Evolutionary conservation across 169 alveolate species (phyloP).

Genomic region (Plasmodium vivax): DNA sequence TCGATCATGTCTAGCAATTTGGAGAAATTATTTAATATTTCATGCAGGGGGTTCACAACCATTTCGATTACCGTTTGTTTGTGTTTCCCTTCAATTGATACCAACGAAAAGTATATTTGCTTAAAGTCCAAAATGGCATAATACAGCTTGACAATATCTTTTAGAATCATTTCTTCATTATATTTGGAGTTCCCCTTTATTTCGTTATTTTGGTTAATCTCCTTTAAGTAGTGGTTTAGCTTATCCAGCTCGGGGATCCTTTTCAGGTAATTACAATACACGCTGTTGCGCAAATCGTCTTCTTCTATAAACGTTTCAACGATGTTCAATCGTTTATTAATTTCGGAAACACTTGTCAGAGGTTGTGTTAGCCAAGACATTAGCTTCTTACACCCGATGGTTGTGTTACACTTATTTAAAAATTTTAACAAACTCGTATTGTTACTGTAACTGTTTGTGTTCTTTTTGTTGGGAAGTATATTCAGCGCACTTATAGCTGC

Average conservation of each 20-base stretch:
- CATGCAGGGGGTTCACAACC: constrained; percentile 85
- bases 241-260: constrained; percentile 89
- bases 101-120: constrained; percentile 72
- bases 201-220: constrained; percentile 75
- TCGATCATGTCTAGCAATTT: constrained; percentile 92
- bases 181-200: constrained; percentile 41
- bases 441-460: constrained; percentile 41
- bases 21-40: constrained; percentile 84
- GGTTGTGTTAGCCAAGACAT: constrained; percentile 97
- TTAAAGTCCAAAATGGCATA: constrained; percentile 78
- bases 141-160: constrained; percentile 76
- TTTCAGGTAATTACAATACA: constrained; percentile 83
- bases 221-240: constrained; percentile 78
- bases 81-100: constrained; percentile 79
- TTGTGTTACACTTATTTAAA: constrained; percentile 93
- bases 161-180: constrained; percentile 75
- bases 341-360: constrained; percentile 89
- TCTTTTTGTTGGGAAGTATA: constrained; percentile 78
- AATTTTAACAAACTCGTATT: constrained; percentile 85
- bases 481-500: constrained; percentile 84
- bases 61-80: constrained; percentile 75
- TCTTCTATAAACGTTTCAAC: constrained; percentile 92
- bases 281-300: constrained; percentile 78
- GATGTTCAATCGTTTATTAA: constrained; percentile 92
- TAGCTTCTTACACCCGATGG: constrained; percentile 93